These are phyloP conservation scores for Boletus tylopilopsis DNA, from an alignment of 768 basidiomycete genomes.

Conservation along the genomic window DNA sequence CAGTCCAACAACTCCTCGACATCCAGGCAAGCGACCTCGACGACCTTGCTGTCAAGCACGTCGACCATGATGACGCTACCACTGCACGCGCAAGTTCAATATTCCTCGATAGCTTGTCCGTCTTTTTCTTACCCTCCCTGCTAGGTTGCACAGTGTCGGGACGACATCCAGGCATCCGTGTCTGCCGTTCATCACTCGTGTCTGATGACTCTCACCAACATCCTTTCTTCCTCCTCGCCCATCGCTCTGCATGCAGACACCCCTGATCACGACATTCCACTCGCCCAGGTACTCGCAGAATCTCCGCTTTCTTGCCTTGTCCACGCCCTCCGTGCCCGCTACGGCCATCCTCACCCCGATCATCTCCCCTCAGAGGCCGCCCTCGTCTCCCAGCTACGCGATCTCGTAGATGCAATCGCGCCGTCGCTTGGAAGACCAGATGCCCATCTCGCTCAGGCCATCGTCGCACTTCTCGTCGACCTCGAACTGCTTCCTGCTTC, in stretches of 20 bases:
- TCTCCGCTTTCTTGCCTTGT: constrained; percentile 19
- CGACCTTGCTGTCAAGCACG: constrained; percentile 20
- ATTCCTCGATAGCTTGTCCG: background rate
- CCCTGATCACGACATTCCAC: constrained; percentile 25
- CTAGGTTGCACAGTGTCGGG: constrained; percentile 33
- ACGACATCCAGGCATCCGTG: constrained; percentile 69
- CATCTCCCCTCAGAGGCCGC: constrained; percentile 45
- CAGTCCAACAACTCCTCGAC: constrained; percentile 9
- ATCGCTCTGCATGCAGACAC: constrained; percentile 48
- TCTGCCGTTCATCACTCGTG: constrained; percentile 69
- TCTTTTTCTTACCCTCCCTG: background rate
- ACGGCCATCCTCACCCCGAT: constrained; percentile 5
- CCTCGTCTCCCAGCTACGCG: constrained; percentile 57
- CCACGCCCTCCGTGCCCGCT: constrained; percentile 14
- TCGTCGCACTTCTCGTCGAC: constrained; percentile 66
- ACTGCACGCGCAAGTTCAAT: constrained; percentile 6
- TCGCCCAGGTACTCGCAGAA: constrained; percentile 15
- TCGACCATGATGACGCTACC: constrained; percentile 17
- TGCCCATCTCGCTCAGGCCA: constrained; percentile 59
- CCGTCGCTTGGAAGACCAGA: constrained; percentile 46
- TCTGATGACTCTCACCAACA: constrained; percentile 66
- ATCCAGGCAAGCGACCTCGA: constrained; percentile 13
- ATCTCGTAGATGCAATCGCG: constrained; percentile 48
- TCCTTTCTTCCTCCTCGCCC: constrained; percentile 52
- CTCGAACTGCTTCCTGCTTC: constrained; percentile 56